A percentile compares a stretch with the other conserved stretches of the same genome.
phyloP scores from a whole-genome alignment of 441 rosid species.

The Macaranga tanarius region DNA sequence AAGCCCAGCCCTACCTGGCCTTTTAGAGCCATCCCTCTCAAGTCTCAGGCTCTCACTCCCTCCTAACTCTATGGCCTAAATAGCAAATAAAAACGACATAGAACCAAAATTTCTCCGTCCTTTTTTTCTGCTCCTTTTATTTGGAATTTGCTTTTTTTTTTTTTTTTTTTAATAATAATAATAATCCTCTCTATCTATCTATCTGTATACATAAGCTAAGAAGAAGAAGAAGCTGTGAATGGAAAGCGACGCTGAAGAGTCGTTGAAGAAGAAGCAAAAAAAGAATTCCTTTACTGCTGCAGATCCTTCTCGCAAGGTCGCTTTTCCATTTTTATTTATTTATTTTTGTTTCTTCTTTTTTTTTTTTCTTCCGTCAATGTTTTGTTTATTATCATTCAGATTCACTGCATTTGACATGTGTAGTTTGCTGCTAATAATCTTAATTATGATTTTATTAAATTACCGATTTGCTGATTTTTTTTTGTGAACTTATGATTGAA shows the following conservation, averaged over 20 bases:
- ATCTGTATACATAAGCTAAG: too few relatives aligned
- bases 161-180: too few relatives aligned
- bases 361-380: background rate
- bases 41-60: too few relatives aligned
- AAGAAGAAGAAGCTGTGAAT: background rate
- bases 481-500: background rate
- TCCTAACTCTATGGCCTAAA: too few relatives aligned
- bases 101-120: too few relatives aligned
- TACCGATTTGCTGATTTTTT: background rate
- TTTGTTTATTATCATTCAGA: background rate
- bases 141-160: too few relatives aligned
- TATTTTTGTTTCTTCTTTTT: too few relatives aligned
- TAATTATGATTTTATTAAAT: background rate
- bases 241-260: slow-evolving; percentile 41
- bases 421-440: background rate
- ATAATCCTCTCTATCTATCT: too few relatives aligned
- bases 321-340: background rate
- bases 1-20: too few relatives aligned
- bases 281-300: slow-evolving; percentile 20
- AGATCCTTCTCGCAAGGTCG: slow-evolving; percentile 35
- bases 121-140: too few relatives aligned
- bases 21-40: too few relatives aligned
- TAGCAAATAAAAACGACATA: too few relatives aligned
- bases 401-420: background rate
- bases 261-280: slow-evolving; percentile 33